Evolutionary conservation across 108 stramenopile genomes (phyloP), one percentile per base, ranked within the genome.

Genomic region (Skeletonema potamos): DNA sequence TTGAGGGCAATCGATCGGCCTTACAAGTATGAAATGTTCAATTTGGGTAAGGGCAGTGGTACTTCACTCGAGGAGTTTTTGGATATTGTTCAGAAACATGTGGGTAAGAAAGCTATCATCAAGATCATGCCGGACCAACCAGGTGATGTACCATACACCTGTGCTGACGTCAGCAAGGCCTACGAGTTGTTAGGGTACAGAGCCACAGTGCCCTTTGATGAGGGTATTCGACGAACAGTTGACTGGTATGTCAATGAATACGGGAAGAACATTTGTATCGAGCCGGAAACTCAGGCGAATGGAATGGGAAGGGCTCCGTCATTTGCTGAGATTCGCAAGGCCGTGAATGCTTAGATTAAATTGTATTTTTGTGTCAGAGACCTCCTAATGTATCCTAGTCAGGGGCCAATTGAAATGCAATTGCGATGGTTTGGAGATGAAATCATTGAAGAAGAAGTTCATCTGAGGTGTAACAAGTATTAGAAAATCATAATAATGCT

Each of bases 121-220:
- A 88, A 90, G 54, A 48, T 92, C 7, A 68, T 97, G 72, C 98
- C 98, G 22, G 97, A 98, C 62, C 99, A 98, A 76, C 98, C 99
- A 18, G 99, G 99, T 20, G 99, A 99, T 82, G 99, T 99, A 7
- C 97, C 97, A 0, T 92, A 96, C 85, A 99, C 98, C 15, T 99
- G 97, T 82, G 97, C 98, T 1, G 92, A 97, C 77, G 93, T 96
- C 34, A 79, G 74, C 60, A 98, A 99, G 88, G 98, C 98, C 5
- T 70, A 66, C 27, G 59, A 73, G 13, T 74, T 97, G 28, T 81
- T 99, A 32, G 99, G 97, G 9, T 99, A 98, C 84, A 81, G 85
- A 69, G 92, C 97, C 4, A 77, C 65, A 17, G 93, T 98, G 15
- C 36, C 92, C 0, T 98, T 99, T 70, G 88, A 93, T 46, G 98